A percentile compares a stretch with the other conserved stretches of the same genome.
These are phyloP conservation scores for Caloboletus firmus DNA, from an alignment of 1,284 basidiomycete species.

Conservation along the genomic window DNA sequence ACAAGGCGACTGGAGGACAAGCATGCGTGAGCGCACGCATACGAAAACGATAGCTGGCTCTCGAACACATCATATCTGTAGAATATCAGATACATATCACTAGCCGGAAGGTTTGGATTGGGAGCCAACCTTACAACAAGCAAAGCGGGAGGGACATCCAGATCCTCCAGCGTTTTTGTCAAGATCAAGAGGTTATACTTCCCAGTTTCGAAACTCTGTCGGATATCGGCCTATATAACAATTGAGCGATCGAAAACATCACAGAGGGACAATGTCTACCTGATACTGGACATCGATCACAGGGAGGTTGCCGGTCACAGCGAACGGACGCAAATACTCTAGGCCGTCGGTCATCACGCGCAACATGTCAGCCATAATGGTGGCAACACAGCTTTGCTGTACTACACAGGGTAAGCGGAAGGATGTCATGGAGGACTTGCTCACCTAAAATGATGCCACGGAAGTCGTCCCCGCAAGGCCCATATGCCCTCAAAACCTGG, in stretches of 20 bases:
- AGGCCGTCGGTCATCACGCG: constrained; percentile 43
- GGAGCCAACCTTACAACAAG: constrained; percentile 57
- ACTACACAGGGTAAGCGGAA: constrained; percentile 37
- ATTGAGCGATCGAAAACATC: constrained; percentile 8
- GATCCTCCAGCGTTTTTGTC: constrained; percentile 56
- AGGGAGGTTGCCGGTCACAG: constrained; percentile 23
- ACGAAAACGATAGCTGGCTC: constrained; percentile 58
- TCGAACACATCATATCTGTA: constrained; percentile 61
- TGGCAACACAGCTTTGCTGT: constrained; percentile 44
- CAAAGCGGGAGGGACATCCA: constrained; percentile 54
- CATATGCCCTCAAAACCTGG: constrained; percentile 54
- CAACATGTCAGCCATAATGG: constrained; percentile 48
- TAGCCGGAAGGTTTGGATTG: neutral
- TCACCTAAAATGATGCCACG: constrained; percentile 67
- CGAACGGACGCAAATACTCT: constrained; percentile 43
- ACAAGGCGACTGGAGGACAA: constrained; percentile 53
- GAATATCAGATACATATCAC: constrained; percentile 11
- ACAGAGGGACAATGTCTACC: constrained; percentile 23
- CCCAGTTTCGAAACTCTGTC: constrained; percentile 51
- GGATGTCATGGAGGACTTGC: constrained; percentile 14
- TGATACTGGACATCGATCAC: constrained; percentile 34
- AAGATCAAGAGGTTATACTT: constrained; percentile 61
- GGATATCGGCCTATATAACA: constrained; percentile 30
- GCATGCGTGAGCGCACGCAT: constrained; percentile 46
- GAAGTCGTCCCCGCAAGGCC: constrained; percentile 52